Base-by-base conservation (phyloP, 345 rosid species). In the Populus ilicifolia region DNA sequence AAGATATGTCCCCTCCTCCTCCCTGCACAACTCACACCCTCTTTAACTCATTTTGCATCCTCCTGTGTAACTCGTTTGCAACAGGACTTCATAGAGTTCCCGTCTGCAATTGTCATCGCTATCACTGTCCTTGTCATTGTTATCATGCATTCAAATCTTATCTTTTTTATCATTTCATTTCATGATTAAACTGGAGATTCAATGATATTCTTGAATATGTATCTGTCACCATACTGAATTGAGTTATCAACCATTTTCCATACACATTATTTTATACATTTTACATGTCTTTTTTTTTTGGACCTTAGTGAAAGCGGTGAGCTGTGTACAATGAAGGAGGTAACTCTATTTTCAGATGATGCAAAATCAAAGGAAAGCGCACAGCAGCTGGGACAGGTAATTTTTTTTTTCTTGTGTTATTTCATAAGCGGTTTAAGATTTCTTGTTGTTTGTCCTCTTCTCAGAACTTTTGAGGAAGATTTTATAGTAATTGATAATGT, bases 241-340 rank as follows among this genome's bases (percentile, higher is more conserved):
- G 30, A 43, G 56, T 70, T 44, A 75, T 65, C 16, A 44, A 38
- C 56, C 21, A 54, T 39, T n/a, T 50, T 5, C 14, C 48, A 36
- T n/a, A 5, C 36, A 12, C 50, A 43, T 16, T 61, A 18, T 46
- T 23, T 72, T 29, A 35, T 61, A 9, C 13, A 44, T 33, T 41
- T 29, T 70, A 61, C 69, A 18, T 18, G 21, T 61, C 75, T 69
- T 33, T 4, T 33, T 74, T 74, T 30, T 35, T 46, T 14, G 20
- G 69, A 36, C 44, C 46, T 48, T 73, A 92, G 97, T 80, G 97
- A 89, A 85, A 89, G 91, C 70, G 97, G 94, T 59, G 97, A 89
- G 82, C 87, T 92, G 94, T 92, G 94, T 79, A 94, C 97, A 68
- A 89, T 92, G 97, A 92, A 92, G 87, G 97, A 92, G 85, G 97